Evolutionary conservation across 1,284 basidiomycete species (phyloP).

Genomic region (Cystobasidium sp.): DNA sequence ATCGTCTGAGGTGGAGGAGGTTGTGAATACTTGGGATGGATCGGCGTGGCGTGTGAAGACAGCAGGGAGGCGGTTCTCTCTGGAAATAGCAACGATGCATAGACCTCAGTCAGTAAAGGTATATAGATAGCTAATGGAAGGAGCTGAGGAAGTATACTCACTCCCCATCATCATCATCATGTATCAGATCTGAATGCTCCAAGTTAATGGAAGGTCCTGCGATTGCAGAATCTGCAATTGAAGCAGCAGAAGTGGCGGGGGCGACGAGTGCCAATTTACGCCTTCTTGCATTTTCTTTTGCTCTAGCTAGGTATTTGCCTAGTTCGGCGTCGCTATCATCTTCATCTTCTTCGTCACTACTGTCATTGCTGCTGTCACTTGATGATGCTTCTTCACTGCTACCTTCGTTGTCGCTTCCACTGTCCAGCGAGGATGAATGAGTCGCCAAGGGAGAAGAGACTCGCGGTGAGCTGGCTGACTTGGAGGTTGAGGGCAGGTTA

Average conservation of each 20-base stretch:
- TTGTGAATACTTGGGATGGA: conserved; percentile 30
- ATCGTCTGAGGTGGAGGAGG: not conserved
- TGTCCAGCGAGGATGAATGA: conserved; percentile 21
- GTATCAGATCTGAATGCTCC: conserved; percentile 27
- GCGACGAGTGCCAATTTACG: not conserved
- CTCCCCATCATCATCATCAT: conserved; percentile 12
- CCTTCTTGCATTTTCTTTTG: conserved; percentile 24
- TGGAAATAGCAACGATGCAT: not conserved
- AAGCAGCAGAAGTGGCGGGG: conserved; percentile 20
- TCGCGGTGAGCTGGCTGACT: conserved; percentile 26
- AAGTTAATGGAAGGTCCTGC: conserved; percentile 26
- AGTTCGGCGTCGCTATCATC: conserved; percentile 29
- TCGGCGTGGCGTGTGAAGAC: conserved; percentile 38
- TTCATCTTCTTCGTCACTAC: conserved; percentile 17
- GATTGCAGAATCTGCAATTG: conserved; percentile 24
- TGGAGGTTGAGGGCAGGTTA: conserved; percentile 31
- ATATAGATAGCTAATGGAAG: not conserved
- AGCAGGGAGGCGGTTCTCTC: conserved; percentile 36
- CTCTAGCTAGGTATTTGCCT: conserved; percentile 14
- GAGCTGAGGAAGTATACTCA: not conserved
- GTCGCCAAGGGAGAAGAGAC: conserved; percentile 36
- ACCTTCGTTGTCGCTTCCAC: conserved; percentile 5
- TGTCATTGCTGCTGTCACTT: not conserved
- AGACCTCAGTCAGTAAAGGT: not conserved
- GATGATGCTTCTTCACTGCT: conserved; percentile 9